phyloP scores from a whole-genome alignment of 2,329 filamentous ascomycete genomes.

The Trichoderma sp. region DNA sequence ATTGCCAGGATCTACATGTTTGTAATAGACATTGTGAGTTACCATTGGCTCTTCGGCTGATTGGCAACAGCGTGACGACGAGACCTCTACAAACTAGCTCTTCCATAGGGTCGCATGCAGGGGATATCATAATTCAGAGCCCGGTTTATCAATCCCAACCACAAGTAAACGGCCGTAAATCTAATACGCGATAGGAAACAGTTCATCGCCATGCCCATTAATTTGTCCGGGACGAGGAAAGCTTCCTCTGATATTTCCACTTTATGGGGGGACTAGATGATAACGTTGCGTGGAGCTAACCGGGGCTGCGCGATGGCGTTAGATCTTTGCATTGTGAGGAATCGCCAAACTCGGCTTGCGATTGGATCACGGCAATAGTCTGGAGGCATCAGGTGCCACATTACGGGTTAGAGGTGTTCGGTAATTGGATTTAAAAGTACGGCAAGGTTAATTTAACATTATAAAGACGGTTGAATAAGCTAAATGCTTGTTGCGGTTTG shows the following conservation, averaged over 20 bases:
- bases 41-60: background rate
- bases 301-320: constrained; percentile 16
- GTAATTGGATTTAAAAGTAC: background rate
- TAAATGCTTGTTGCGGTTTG: background rate
- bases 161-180: background rate
- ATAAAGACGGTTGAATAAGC: background rate
- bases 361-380: background rate
- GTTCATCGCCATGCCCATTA: background rate
- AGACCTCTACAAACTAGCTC: background rate
- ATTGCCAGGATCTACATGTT: background rate
- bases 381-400: background rate
- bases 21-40: background rate
- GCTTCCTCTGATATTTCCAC: background rate
- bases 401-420: background rate
- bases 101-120: background rate
- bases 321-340: constrained; percentile 17
- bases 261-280: background rate
- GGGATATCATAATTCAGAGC: background rate
- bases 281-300: constrained; percentile 1
- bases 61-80: background rate
- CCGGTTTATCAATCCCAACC: background rate
- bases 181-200: background rate
- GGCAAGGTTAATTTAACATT: background rate
- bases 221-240: background rate
- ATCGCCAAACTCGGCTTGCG: background rate